These are phyloP conservation scores for Holtermannia corniformis DNA, from an alignment of 768 basidiomycete species.

Conservation along the genomic window DNA sequence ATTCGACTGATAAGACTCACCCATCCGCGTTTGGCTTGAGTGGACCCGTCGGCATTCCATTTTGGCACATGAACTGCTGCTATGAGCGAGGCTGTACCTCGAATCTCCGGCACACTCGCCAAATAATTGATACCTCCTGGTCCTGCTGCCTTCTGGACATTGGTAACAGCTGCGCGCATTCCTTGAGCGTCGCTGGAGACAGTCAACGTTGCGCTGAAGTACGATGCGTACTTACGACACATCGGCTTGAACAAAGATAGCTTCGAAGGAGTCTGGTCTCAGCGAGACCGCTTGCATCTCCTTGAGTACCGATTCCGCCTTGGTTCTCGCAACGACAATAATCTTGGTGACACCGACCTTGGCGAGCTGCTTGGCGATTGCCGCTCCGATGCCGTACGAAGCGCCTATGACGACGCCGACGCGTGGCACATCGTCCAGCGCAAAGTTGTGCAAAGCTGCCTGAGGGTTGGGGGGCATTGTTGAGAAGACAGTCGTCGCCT, in stretches of 20 bases:
- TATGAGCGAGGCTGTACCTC: background rate
- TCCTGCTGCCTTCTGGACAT: slow-evolving; percentile 1
- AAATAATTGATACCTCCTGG: slow-evolving; percentile 11
- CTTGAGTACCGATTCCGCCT: too few species aligned
- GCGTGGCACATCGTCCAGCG: too few species aligned
- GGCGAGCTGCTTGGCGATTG: background rate
- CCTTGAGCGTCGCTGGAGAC: slow-evolving; percentile 7
- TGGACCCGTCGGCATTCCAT: slow-evolving; percentile 6
- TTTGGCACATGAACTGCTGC: slow-evolving; percentile 10
- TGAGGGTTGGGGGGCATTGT: too few species aligned
- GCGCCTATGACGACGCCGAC: slow-evolving; percentile 10
- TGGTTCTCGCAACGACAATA: too few species aligned
- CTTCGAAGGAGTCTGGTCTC: too few species aligned
- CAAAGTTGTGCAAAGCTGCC: too few species aligned
- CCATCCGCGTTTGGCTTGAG: slow-evolving; percentile 10
- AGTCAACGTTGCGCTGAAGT: too few species aligned
- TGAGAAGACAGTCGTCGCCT: too few species aligned
- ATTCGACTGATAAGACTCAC: slow-evolving; percentile 4
- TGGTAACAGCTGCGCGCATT: slow-evolving; percentile 5
- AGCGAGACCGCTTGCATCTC: too few species aligned
- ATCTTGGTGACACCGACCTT: too few species aligned
- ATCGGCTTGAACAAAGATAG: too few species aligned
- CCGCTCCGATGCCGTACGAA: slow-evolving; percentile 9
- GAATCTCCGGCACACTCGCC: slow-evolving; percentile 4
- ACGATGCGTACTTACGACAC: too few species aligned